These are phyloP conservation scores for Sclerotinia nivalis DNA, from an alignment of 2,329 filamentous ascomycete species.

Conservation along the genomic window DNA sequence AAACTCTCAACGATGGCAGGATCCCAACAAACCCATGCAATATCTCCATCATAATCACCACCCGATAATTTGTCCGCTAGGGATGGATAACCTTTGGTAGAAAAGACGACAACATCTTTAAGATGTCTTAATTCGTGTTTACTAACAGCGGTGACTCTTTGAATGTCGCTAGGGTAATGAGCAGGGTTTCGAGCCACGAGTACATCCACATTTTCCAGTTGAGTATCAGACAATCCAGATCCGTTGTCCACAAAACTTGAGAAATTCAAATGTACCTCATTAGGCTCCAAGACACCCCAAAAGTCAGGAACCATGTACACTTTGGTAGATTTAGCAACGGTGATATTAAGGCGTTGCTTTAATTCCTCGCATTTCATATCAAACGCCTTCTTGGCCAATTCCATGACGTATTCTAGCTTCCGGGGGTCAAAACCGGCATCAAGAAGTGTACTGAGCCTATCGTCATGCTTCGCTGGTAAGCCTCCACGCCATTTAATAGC, in stretches of 20 bases:
- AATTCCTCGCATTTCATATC: conserved; percentile 35
- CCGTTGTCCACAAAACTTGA: conserved; percentile 58
- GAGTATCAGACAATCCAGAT: conserved; percentile 54
- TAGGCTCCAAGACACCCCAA: conserved; percentile 56
- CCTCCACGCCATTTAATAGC: conserved; percentile 32
- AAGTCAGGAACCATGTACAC: conserved; percentile 71
- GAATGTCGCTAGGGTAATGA: conserved; percentile 70
- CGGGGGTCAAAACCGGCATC: conserved; percentile 60
- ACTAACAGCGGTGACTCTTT: conserved; percentile 62
- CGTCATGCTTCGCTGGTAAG: conserved; percentile 43
- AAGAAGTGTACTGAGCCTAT: conserved; percentile 56
- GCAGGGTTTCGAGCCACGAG: conserved; percentile 70
- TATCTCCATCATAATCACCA: conserved; percentile 80
- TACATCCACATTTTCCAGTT: conserved; percentile 59
- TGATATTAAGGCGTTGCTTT: conserved; percentile 60
- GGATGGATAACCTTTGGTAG: conserved; percentile 59
- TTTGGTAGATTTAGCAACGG: conserved; percentile 60
- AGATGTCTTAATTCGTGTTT: conserved; percentile 63
- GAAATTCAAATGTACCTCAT: conserved; percentile 69
- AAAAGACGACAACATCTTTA: conserved; percentile 79
- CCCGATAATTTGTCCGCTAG: conserved; percentile 73
- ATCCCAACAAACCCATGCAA: conserved; percentile 79
- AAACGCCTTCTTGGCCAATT: conserved; percentile 43
- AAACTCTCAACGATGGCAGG: conserved; percentile 65
- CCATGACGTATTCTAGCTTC: conserved; percentile 51